Percentiles rank a stretch among this genome's conserved stretches.
Conservation (phyloP, 148 eudicot genomes). For the Gaultheria prostrata region DNA sequence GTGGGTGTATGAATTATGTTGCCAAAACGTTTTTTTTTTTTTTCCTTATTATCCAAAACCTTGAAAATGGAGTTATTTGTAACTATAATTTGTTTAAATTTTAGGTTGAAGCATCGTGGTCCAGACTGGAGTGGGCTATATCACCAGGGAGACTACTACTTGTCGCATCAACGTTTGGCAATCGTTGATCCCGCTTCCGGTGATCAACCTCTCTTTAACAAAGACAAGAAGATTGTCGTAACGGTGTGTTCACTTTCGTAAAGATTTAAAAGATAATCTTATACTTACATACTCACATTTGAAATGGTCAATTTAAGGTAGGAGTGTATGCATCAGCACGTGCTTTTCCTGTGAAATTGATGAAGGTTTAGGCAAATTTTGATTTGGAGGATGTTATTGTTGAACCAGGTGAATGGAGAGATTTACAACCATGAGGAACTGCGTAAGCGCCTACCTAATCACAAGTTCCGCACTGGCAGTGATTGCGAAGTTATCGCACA, state of each 20-base stretch:
- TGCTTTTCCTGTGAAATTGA: background rate
- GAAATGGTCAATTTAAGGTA: background rate
- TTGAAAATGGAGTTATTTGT: background rate
- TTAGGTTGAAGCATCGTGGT: constrained; percentile 83
- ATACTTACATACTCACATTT: too few species aligned
- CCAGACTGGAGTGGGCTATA: constrained; percentile 93
- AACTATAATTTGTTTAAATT: background rate
- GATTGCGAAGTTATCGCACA: constrained; percentile 97
- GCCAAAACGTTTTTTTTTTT: too few species aligned
- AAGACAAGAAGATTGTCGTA: constrained; percentile 55
- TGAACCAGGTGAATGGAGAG: constrained; percentile 74
- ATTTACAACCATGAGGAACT: constrained; percentile 83
- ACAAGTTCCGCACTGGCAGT: constrained; percentile 76
- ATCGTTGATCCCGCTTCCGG: constrained; percentile 91
- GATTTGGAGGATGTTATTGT: background rate
- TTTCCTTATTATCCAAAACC: too few species aligned
- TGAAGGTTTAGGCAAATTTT: background rate
- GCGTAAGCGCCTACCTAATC: constrained; percentile 49
- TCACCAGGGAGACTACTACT: constrained; percentile 63
- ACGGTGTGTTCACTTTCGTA: constrained; percentile 40
- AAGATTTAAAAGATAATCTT: too few species aligned
- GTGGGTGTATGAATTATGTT: background rate
- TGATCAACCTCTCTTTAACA: constrained; percentile 85
- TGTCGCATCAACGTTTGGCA: constrained; percentile 85
- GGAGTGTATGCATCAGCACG: background rate